Base-by-base conservation (phyloP, 768 basidiomycete genomes). In the Auricularia auricula-judae region DNA sequence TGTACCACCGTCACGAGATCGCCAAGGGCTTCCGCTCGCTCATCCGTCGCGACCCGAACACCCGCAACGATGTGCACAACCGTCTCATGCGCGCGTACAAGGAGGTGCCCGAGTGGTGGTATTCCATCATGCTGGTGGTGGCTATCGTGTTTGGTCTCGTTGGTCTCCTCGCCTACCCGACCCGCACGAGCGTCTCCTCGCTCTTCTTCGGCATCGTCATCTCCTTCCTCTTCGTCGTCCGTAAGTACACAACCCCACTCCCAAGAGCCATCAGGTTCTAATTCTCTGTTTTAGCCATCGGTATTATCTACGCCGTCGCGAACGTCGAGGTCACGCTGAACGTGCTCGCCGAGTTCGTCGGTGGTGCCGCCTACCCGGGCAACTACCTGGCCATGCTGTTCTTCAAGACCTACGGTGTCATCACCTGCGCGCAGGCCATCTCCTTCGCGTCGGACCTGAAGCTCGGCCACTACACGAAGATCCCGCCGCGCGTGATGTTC, bases 11-110 rank as follows among this genome's bases (percentile, higher is more conserved):
- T 18, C 63, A 69, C 36, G 71, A 72, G 63, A 67, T 71, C 62
- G 47, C 51, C 44, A 65, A 29, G 64, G 58, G 47, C 61, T 63
- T 60, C 65, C 61, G 51, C 62, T 47, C 29, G 53, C 58, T 61
- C 76, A 76, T 63, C 80, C 82, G 36, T 73, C 84, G 56, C 58
- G 63, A 64, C 64, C 44, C 64, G 64, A 67, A 67, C 62, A 43
- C 65, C 62, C 58, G 53, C 62, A 69, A 69, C 35, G 72, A 72
- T 64, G 66, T 71, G 51, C 72, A 72, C 66, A 67, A 67, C 44
- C 65, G 71, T 53, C 64, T 71, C 36, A 72, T 65, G 66, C 42
- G 59, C 23, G 60, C 58, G 29, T 67, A 67, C 64, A 62, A 61
- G 36, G 65, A 78, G 72, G 67, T 71, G 70, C 56, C 56, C 11